Evolutionary conservation across 495 filamentous ascomycete genomes (phyloP), one percentile per base, ranked within the genome.

Genomic region (Aspergillus saccharolyticus): DNA sequence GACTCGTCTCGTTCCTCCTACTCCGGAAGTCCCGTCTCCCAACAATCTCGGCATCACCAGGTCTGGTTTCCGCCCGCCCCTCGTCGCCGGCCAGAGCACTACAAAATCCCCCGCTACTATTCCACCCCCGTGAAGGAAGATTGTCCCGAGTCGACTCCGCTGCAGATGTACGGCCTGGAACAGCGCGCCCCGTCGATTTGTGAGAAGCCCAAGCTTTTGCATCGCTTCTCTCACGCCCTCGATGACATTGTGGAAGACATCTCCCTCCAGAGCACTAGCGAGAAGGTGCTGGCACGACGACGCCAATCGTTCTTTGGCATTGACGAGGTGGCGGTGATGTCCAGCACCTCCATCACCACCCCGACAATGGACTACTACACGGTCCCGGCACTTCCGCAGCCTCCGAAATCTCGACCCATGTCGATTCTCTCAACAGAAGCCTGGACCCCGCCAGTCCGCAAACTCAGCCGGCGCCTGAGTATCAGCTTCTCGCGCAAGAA

Each of bases 161-260:
- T 75, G 0, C 60, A 72, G 33, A 28, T 71, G 50, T 76, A 76
- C 51, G 75, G 75, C 54, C 58, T 72, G 21, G 74, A 76, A 44
- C 63, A 72, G 54, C 70, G 74, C 55, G 65, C 69, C 16, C 68
- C 71, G 21, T 74, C 75, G 14, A 67, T 75, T 58, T 55, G 57
- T 47, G 62, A 72, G 49, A 64, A 61, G 49, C 61, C 71, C 47
- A 69, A 67, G 21, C 65, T 72, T n/a, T 51, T 75, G 48, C 66
- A 58, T 55, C 70, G 74, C 20, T 65, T 76, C 56, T 76, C 74
- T 18, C 67, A 74, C 56, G 72, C 68, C 43, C 68, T 76, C 24
- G 74, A 66, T 57, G 71, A 75, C 48, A 75, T 75, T 64, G 71
- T 70, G 19, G 74, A 76, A 55, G 72, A 77, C 48, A 64, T 72